A percentile compares a stretch with the other conserved stretches of the same genome.
phyloP scores from a whole-genome alignment of 176 grass and related monocot species.

The Musa beccarii region DNA sequence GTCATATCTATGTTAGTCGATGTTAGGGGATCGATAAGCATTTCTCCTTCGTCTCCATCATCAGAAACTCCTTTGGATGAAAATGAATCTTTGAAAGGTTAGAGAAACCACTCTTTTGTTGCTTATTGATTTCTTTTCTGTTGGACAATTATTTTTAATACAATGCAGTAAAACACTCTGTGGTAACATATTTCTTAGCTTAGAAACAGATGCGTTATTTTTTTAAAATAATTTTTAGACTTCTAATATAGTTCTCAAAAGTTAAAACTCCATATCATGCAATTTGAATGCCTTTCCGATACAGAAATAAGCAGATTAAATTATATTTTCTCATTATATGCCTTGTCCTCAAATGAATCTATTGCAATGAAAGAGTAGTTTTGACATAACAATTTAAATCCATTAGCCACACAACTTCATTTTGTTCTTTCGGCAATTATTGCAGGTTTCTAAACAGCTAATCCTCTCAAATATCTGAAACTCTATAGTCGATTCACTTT shows the following conservation, averaged over 20 bases:
- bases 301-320: background rate
- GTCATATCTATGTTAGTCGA: slow-evolving; percentile 91
- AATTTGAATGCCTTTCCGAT: background rate
- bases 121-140: background rate
- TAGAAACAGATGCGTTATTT: background rate
- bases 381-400: no score
- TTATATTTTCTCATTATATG: background rate
- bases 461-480: no score
- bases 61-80: slow-evolving; percentile 33
- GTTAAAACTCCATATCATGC: background rate
- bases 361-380: no score
- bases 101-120: background rate
- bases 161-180: no score
- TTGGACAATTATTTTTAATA: no score
- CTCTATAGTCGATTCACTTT: background rate
- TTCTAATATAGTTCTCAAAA: background rate
- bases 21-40: slow-evolving; percentile 44
- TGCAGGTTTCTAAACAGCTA: no score
- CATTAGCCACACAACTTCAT: no score
- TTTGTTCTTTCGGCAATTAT: no score
- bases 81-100: slow-evolving; percentile 24
- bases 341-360: no score
- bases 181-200: background rate
- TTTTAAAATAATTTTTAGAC: background rate
- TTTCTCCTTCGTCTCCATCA: slow-evolving; percentile 44